Percentiles rank a stretch among this genome's conserved stretches.
Conservation (phyloP, 164 flowering plant species). For the Brasenia schreberi region DNA sequence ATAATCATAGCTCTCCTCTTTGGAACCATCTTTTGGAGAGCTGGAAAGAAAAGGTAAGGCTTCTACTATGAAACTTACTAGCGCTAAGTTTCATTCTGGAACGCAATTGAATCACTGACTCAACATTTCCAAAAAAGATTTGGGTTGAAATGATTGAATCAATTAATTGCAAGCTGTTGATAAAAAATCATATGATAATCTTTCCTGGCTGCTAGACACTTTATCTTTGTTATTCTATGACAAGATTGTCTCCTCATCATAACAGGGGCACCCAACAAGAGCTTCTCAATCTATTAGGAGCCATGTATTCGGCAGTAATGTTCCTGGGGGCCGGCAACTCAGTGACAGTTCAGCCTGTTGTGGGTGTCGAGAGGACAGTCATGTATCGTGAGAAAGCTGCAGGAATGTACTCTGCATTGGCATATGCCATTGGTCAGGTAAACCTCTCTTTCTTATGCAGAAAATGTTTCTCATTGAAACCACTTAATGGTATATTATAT, state of each 20-base stretch:
- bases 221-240: too few relatives aligned
- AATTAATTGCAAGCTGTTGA: too few relatives aligned
- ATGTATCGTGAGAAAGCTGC: constrained; percentile 64
- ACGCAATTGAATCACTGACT: too few relatives aligned
- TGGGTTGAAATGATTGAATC: too few relatives aligned
- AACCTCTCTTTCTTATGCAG: too few relatives aligned
- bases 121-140: too few relatives aligned
- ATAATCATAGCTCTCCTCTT: constrained; percentile 13
- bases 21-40: constrained; percentile 23
- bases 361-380: constrained; percentile 44
- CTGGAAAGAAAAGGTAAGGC: constrained; percentile 24
- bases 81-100: neutral
- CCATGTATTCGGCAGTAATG: constrained; percentile 32
- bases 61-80: neutral
- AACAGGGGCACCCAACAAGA: constrained; percentile 41
- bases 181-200: too few relatives aligned
- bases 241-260: neutral
- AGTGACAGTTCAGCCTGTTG: constrained; percentile 34
- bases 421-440: constrained; percentile 45
- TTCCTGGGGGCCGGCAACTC: constrained; percentile 44
- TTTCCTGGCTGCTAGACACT: too few relatives aligned
- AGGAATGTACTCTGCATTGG: constrained; percentile 41
- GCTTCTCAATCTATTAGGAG: constrained; percentile 38
- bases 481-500: too few relatives aligned
- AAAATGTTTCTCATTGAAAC: too few relatives aligned